These are phyloP conservation scores for Psilocybe cyanescens DNA, from an alignment of 768 basidiomycete species.

Conservation along the genomic window DNA sequence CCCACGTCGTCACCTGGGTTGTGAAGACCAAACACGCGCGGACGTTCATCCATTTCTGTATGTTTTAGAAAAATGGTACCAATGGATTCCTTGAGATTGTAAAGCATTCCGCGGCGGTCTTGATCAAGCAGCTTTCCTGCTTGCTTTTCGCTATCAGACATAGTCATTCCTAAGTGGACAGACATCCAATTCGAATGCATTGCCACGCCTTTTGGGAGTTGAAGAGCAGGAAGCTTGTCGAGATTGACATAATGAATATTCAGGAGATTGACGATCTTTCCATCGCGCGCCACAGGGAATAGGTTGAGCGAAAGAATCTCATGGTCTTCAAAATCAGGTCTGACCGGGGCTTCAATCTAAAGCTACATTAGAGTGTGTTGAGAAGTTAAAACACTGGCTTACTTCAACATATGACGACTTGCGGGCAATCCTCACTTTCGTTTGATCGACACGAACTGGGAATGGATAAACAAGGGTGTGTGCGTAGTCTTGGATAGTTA, in stretches of 20 bases:
- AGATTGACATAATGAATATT: slow-evolving; percentile 35
- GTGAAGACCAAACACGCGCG: slow-evolving; percentile 24
- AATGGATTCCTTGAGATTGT: slow-evolving; percentile 29
- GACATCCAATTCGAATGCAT: slow-evolving; percentile 26
- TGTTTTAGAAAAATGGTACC: slow-evolving; percentile 18
- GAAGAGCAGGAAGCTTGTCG: slow-evolving; percentile 15
- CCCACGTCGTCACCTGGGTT: slow-evolving; percentile 19
- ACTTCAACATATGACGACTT: slow-evolving; percentile 57
- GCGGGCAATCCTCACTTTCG: slow-evolving; percentile 51
- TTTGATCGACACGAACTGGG: slow-evolving; percentile 39
- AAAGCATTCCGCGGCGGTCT: slow-evolving; percentile 10
- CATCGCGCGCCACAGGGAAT: slow-evolving; percentile 29
- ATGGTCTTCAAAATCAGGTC: slow-evolving; percentile 19
- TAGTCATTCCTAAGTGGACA: slow-evolving; percentile 21
- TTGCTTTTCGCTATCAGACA: slow-evolving; percentile 25
- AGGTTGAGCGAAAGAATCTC: slow-evolving; percentile 23
- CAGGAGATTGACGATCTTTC: slow-evolving; percentile 19
- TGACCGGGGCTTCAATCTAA: slow-evolving; percentile 30
- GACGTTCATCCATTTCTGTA: slow-evolving; percentile 7
- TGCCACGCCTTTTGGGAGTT: slow-evolving; percentile 8
- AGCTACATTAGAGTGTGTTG: slow-evolving; percentile 20
- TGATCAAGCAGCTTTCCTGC: slow-evolving; percentile 4
- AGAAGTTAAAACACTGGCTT: slow-evolving; percentile 24
- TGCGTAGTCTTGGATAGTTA: slow-evolving; percentile 28
- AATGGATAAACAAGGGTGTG: slow-evolving; percentile 44